phyloP scores from a whole-genome alignment of 805 yeast species.

The Candida mattraensis region DNA sequence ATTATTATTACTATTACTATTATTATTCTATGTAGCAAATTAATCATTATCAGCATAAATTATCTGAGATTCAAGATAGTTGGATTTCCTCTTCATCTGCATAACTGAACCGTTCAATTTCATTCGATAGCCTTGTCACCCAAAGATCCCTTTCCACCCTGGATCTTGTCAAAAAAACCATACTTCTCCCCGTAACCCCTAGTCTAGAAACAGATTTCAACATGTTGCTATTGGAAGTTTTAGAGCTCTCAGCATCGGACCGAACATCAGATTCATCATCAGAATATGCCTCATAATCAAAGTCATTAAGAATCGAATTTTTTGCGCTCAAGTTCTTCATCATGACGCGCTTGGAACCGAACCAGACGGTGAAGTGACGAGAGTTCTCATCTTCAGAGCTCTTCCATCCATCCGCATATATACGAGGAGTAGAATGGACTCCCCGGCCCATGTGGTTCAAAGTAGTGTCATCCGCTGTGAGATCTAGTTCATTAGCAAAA shows the following conservation, averaged over 20 bases:
- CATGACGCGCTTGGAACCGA: slow-evolving; percentile 59
- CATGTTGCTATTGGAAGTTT: slow-evolving; percentile 30
- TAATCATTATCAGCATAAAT: slow-evolving; percentile 2
- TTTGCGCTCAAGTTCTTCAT: slow-evolving; percentile 23
- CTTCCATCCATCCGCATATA: slow-evolving; percentile 81
- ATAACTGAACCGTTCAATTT: slow-evolving; percentile 42
- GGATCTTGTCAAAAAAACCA: slow-evolving; percentile 79
- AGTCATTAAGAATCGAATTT: slow-evolving; percentile 7
- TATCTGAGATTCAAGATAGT: slow-evolving; percentile 16
- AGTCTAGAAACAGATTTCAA: slow-evolving; percentile 49
- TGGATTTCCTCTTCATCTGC: slow-evolving; percentile 22
- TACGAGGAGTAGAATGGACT: slow-evolving; percentile 60
- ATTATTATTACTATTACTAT: no score
- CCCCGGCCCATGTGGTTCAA: slow-evolving; percentile 54
- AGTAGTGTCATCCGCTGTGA: slow-evolving; percentile 41
- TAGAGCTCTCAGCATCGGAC: neutral
- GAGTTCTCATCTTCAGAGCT: slow-evolving; percentile 75
- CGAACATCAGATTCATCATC: slow-evolving; percentile 7
- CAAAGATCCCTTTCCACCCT: slow-evolving; percentile 81
- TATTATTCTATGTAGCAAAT: no score
- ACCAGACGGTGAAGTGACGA: slow-evolving; percentile 84
- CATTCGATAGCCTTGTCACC: slow-evolving; percentile 53
- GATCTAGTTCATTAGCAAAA: slow-evolving; percentile 52
- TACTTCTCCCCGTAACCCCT: slow-evolving; percentile 65
- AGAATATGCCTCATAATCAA: slow-evolving; percentile 5